These are phyloP conservation scores for Capsicum baccatum DNA, from an alignment of 257 asterid genomes.

Conservation along the genomic window DNA sequence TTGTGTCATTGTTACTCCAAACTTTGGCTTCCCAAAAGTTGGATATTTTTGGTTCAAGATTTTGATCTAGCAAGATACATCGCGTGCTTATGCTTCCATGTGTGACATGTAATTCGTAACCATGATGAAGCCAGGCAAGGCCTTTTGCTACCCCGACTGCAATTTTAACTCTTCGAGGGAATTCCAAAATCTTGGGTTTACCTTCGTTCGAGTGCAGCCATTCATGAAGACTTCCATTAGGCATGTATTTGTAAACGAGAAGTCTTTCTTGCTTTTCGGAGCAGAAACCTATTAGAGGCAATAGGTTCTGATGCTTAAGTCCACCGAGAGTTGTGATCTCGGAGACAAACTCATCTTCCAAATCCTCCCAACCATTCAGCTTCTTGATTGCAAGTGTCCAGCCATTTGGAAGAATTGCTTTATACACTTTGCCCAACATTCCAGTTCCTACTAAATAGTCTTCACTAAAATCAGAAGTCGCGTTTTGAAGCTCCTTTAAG, in stretches of 20 bases:
- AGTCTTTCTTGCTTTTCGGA: background rate
- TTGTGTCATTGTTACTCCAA: too few species aligned
- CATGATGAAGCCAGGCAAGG: conserved; percentile 33
- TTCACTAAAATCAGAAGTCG: conserved; percentile 35
- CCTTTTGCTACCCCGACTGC: conserved; percentile 9
- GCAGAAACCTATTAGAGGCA: too few species aligned
- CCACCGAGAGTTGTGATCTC: conserved; percentile 37
- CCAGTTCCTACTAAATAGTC: conserved; percentile 28
- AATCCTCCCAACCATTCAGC: background rate
- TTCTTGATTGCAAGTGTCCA: conserved; percentile 30
- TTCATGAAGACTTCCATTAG: conserved; percentile 39
- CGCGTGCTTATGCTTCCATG: conserved; percentile 33
- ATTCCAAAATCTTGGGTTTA: conserved; percentile 2
- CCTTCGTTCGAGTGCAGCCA: conserved; percentile 27
- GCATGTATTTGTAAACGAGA: conserved; percentile 40
- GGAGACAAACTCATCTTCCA: conserved; percentile 12
- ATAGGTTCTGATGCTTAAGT: background rate
- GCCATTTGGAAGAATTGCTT: conserved; percentile 33
- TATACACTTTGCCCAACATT: conserved; percentile 36
- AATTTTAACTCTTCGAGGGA: conserved; percentile 34
- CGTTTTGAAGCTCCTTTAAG: conserved; percentile 31
- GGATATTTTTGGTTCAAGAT: conserved; percentile 37
- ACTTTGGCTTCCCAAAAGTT: conserved; percentile 32
- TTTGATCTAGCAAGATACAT: conserved; percentile 34
- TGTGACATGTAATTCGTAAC: background rate